These are phyloP conservation scores for Tagetes erecta DNA, from an alignment of 129 eudicot genomes.

Conservation along the genomic window DNA sequence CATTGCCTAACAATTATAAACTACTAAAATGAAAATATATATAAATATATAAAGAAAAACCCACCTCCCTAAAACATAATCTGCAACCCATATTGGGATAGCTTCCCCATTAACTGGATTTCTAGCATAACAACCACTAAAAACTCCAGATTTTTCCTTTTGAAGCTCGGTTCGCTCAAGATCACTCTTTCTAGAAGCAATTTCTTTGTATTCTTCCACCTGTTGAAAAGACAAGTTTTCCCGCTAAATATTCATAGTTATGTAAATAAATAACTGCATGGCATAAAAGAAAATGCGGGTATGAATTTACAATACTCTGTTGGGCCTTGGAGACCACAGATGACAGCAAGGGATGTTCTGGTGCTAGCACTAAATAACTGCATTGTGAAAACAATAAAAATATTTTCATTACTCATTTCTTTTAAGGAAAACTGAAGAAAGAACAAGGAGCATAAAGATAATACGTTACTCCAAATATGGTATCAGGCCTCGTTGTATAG, in stretches of 20 bases:
- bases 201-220: slow-evolving; percentile 88
- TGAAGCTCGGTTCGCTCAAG: slow-evolving; percentile 97
- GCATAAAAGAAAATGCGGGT: slow-evolving; percentile 8
- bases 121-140: slow-evolving; percentile 84
- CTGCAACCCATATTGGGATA: slow-evolving; percentile 94
- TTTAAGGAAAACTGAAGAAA: background rate
- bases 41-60: slow-evolving; percentile 22
- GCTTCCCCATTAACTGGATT: slow-evolving; percentile 82
- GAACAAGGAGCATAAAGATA: slow-evolving; percentile 27
- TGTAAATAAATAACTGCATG: background rate
- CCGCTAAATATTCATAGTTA: background rate
- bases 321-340: slow-evolving; percentile 67
- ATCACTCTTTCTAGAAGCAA: slow-evolving; percentile 88
- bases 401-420: slow-evolving; percentile 2
- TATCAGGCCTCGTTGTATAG: slow-evolving; percentile 94
- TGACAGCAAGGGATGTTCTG: slow-evolving; percentile 78
- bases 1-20: background rate
- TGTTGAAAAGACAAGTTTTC: slow-evolving; percentile 29
- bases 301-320: slow-evolving; percentile 49
- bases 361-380: slow-evolving; percentile 95
- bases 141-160: slow-evolving; percentile 93
- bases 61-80: slow-evolving; percentile 95
- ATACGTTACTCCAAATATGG: slow-evolving; percentile 97
- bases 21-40: background rate
- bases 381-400: slow-evolving; percentile 30